Conservation (phyloP, 1,139 yeast genomes). For the Blastobotrys proliferans region DNA sequence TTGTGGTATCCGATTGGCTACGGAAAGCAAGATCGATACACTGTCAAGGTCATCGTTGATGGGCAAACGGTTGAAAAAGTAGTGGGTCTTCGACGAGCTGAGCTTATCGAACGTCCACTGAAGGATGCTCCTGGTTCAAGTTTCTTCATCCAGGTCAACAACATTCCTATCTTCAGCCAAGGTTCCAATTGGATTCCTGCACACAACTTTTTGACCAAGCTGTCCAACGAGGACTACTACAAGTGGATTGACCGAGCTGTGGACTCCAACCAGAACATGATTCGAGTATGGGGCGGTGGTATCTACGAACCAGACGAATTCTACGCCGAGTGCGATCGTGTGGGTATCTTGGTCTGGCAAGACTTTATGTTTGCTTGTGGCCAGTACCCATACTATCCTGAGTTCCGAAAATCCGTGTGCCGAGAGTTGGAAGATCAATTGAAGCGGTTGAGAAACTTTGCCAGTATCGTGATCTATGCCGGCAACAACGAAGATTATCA, state of each 20-base stretch:
- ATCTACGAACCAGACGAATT: constrained; percentile 42
- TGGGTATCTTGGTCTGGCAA: constrained; percentile 47
- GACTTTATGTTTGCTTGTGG: constrained; percentile 55
- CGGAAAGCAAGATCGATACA: constrained; percentile 40
- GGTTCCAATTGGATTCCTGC: constrained; percentile 52
- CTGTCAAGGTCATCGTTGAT: constrained; percentile 23
- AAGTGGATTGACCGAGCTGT: constrained; percentile 37
- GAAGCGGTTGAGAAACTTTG: constrained; percentile 38
- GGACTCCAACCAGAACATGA: constrained; percentile 43
- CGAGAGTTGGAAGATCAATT: constrained; percentile 39
- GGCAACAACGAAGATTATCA: constrained; percentile 25
- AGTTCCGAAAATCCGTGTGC: constrained; percentile 34
- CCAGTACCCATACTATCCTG: constrained; percentile 39
- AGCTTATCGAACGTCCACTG: constrained; percentile 40
- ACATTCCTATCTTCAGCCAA: constrained; percentile 37
- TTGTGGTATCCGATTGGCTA: constrained; percentile 44
- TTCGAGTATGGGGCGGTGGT: constrained; percentile 52
- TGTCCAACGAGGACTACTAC: constrained; percentile 36
- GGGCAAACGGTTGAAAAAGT: constrained; percentile 5
- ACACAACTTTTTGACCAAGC: constrained; percentile 38
- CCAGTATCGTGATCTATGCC: constrained; percentile 18
- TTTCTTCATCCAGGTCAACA: constrained; percentile 43
- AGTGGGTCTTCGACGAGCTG: constrained; percentile 39
- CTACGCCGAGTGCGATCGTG: constrained; percentile 43
- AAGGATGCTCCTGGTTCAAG: constrained; percentile 36